Evolutionary conservation across 2,329 filamentous ascomycete species (phyloP), one percentile per base, ranked within the genome.

Genomic region (Hortaea sp.): DNA sequence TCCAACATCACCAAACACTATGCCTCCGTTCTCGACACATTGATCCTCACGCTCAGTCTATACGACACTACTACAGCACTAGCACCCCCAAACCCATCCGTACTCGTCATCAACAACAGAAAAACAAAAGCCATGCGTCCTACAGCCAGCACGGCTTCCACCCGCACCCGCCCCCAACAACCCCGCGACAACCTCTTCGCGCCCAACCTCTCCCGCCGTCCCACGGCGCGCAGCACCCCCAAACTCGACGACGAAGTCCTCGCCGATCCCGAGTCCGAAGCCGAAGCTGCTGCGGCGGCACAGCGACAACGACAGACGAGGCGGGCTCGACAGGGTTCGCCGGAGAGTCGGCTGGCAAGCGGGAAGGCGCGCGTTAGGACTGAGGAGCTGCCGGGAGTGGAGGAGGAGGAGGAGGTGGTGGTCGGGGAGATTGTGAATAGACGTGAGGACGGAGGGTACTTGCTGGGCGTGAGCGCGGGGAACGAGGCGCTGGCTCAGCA

Each of bases 351-450:
- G 32, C n/a, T 9, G 7, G 32, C 32, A 9, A n/a, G 32, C 7
- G 32, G 32, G 9, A 32, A 45, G 37, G 13, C 10, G 29, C 11
- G 7, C 28, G 7, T 7, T 37, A 5, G 38, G 20, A 7, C 27
- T 27, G 27, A 31, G 20, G 42, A 28, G 20, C 9, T 29, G 47
- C 41, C 12, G 42, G 29, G 45, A 43, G 37, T 35, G 40, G 29
- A 52, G 49, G 28, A 39, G 43, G 30, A 29, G 38, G 30, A 40
- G 20, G 46, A 50, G 35, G 46, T 34, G 20, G 55, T 54, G 42
- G 52, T 56, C 35, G 37, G 44, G 41, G 57, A 60, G 5, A 53
- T 62, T 28, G 58, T 62, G 29, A 58, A 57, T 39, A 40, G 59
- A 47, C 56, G 55, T 41, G 38, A 55, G 10, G 53, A 59, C 42